These are phyloP conservation scores for Wallacemonas sp. DNA, from an alignment of 208 protist species.

Conservation along the genomic window DNA sequence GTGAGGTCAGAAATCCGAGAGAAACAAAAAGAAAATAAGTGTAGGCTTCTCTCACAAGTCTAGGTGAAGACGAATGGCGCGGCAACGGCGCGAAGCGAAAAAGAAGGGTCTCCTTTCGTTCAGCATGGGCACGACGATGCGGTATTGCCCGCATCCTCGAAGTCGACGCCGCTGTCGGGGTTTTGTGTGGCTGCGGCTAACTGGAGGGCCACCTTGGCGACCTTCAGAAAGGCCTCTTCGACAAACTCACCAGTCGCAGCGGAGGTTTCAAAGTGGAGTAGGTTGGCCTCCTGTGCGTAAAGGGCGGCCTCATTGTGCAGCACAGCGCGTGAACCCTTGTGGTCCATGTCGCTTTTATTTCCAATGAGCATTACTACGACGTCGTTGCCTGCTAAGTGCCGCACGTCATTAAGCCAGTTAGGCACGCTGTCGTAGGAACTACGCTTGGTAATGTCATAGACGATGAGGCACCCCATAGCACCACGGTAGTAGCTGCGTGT, in stretches of 20 bases:
- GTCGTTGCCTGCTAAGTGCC: slow-evolving; percentile 90
- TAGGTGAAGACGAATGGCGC: too few species aligned
- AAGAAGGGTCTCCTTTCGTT: not conserved
- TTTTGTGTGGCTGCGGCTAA: slow-evolving; percentile 1
- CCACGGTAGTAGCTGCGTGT: slow-evolving; percentile 96
- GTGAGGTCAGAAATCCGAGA: not conserved
- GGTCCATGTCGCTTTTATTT: slow-evolving; percentile 92
- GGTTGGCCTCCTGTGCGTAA: slow-evolving; percentile 92
- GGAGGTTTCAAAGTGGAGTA: slow-evolving; percentile 90
- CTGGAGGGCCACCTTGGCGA: slow-evolving; percentile 51
- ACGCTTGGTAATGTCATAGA: slow-evolving; percentile 98
- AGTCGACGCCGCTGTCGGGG: not conserved
- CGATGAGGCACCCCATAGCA: slow-evolving; percentile 97
- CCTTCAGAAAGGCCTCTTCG: slow-evolving; percentile 92
- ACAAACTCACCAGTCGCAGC: slow-evolving; percentile 93
- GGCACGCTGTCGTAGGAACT: slow-evolving; percentile 95
- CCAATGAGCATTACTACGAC: slow-evolving; percentile 90
- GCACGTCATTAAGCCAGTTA: slow-evolving; percentile 95
- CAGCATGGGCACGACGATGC: slow-evolving; percentile 7
- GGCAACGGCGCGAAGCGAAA: too few species aligned
- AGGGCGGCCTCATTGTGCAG: slow-evolving; percentile 93
- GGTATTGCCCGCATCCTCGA: not conserved
- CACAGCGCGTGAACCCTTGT: slow-evolving; percentile 82
- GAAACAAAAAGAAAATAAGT: slow-evolving; percentile 13
- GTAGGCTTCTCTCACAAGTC: too few species aligned